phyloP scores from a whole-genome alignment of 768 basidiomycete genomes.

The Roridomyces roridus region DNA sequence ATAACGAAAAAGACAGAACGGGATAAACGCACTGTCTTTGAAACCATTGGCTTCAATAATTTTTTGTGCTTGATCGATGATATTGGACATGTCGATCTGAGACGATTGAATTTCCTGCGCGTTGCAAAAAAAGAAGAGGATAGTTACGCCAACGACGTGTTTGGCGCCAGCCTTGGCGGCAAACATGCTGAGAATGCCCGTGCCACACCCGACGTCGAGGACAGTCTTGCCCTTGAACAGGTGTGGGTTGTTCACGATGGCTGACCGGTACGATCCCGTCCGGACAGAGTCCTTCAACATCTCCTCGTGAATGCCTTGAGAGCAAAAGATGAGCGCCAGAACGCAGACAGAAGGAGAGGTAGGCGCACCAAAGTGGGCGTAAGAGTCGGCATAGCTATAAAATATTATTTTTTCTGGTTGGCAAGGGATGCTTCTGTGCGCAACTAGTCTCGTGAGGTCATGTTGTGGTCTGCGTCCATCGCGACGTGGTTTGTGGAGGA shows the following conservation, averaged over 20 bases:
- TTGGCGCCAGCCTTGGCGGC: conserved; percentile 95
- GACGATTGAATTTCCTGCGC: conserved; percentile 15
- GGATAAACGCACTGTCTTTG: conserved; percentile 76
- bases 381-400: conserved; percentile 91
- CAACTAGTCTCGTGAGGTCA: conserved; percentile 93
- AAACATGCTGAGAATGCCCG: conserved; percentile 98
- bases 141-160: conserved; percentile 84
- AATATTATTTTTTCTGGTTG: conserved; percentile 31
- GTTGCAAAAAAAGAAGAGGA: neutral
- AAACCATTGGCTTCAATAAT: conserved; percentile 97
- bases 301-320: conserved; percentile 94
- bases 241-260: conserved; percentile 93
- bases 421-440: conserved; percentile 44
- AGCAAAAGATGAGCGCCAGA: conserved; percentile 3
- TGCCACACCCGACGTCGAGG: conserved; percentile 97
- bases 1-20: conserved; percentile 4
- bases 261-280: conserved; percentile 92
- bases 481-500: conserved; percentile 31
- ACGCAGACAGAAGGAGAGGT: neutral
- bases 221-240: conserved; percentile 97
- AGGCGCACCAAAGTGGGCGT: conserved; percentile 87
- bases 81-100: conserved; percentile 99
- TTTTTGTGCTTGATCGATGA: conserved; percentile 98
- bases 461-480: conserved; percentile 42
- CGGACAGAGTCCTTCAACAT: conserved; percentile 98